These are phyloP conservation scores for Zoysia matrella DNA, from an alignment of 202 grass and related monocot genomes.

Conservation along the genomic window DNA sequence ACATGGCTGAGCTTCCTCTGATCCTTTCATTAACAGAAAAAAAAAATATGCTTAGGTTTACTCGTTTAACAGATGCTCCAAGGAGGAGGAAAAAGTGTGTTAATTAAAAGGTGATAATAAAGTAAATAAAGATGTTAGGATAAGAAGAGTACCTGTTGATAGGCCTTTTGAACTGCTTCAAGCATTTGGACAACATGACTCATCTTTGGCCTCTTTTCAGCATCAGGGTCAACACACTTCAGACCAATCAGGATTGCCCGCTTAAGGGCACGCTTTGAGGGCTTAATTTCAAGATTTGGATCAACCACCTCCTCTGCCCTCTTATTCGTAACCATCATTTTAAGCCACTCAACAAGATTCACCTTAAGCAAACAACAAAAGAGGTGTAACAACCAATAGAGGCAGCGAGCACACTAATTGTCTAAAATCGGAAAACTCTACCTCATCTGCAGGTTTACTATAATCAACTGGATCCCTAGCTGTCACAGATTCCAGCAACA, in stretches of 20 bases:
- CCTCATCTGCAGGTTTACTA: slow-evolving; percentile 79
- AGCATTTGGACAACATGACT: slow-evolving; percentile 97
- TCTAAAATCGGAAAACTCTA: slow-evolving; percentile 34
- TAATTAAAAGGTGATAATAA: slow-evolving; percentile 21
- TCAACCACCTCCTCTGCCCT: slow-evolving; percentile 91
- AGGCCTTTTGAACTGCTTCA: slow-evolving; percentile 75
- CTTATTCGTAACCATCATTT: slow-evolving; percentile 85
- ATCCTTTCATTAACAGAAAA: slow-evolving; percentile 50
- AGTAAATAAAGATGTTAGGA: slow-evolving; percentile 9
- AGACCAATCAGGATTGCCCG: slow-evolving; percentile 85
- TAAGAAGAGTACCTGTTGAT: slow-evolving; percentile 58
- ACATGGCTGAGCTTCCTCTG: slow-evolving; percentile 68
- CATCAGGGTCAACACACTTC: slow-evolving; percentile 91
- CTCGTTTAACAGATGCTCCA: slow-evolving; percentile 14
- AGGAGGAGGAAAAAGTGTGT: not conserved
- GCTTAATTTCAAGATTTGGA: slow-evolving; percentile 69
- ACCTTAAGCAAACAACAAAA: slow-evolving; percentile 56
- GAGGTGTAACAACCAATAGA: not conserved
- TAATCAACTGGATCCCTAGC: slow-evolving; percentile 97
- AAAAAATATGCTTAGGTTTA: slow-evolving; percentile 10
- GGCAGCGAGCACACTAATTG: not conserved
- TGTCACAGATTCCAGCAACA: slow-evolving; percentile 86
- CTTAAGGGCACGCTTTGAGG: slow-evolving; percentile 79
- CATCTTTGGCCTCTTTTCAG: slow-evolving; percentile 96
- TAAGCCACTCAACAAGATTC: slow-evolving; percentile 95